These are phyloP conservation scores for Ampelomyces quisqualis DNA, from an alignment of 2,329 filamentous ascomycete species.

Conservation along the genomic window DNA sequence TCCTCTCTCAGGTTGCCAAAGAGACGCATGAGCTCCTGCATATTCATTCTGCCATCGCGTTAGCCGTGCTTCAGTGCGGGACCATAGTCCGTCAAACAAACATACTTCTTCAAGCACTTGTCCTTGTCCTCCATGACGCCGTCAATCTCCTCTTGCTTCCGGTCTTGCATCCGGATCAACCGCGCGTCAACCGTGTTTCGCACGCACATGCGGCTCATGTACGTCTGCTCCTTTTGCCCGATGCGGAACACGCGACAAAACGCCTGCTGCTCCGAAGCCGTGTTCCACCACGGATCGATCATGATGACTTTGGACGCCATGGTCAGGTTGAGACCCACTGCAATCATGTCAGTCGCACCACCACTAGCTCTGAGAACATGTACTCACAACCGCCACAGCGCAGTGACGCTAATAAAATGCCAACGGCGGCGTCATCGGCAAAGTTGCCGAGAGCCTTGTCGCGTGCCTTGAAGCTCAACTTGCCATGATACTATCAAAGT, in stretches of 20 bases:
- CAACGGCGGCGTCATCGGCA: constrained; percentile 39
- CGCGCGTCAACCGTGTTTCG: constrained; percentile 59
- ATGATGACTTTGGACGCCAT: constrained; percentile 54
- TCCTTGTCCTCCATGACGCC: constrained; percentile 47
- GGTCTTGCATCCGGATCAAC: constrained; percentile 57
- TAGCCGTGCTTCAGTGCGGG: no score
- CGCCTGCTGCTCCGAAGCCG: constrained; percentile 62
- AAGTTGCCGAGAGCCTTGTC: constrained; percentile 53
- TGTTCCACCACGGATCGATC: constrained; percentile 62
- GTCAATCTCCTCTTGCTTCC: constrained; percentile 54
- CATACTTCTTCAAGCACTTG: constrained; percentile 31
- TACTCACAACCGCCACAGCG: constrained; percentile 55
- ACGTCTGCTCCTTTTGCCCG: constrained; percentile 62
- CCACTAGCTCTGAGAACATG: no score
- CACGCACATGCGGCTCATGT: constrained; percentile 60
- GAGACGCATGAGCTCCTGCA: constrained; percentile 48
- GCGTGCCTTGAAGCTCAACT: constrained; percentile 48
- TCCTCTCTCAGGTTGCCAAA: constrained; percentile 49
- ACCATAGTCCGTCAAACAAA: no score
- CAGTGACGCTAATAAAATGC: constrained; percentile 58
- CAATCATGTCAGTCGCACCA: background rate
- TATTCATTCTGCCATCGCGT: constrained; percentile 24
- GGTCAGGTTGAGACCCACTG: constrained; percentile 59
- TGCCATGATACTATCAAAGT: constrained; percentile 54
- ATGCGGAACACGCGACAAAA: constrained; percentile 64